Conservation (phyloP, 106 monocot species). For the Dioscorea zingiberensis region DNA sequence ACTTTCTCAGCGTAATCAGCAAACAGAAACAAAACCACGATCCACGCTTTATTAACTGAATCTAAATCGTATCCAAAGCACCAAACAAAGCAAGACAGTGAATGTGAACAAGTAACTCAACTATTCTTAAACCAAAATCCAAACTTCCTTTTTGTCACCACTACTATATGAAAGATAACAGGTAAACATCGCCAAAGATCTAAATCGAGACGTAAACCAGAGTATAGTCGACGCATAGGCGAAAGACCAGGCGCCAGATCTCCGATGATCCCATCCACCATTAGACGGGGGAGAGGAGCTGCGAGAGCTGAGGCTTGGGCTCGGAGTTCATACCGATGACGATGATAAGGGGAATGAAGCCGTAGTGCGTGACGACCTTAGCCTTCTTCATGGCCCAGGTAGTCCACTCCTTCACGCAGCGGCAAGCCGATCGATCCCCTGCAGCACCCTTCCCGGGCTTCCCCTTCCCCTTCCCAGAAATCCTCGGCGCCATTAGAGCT, state of each 20-base stretch:
- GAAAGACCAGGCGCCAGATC: too few relatives aligned
- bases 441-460: conserved; percentile 3
- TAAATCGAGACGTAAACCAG: not conserved
- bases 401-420: conserved; percentile 42
- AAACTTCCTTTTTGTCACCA: too few relatives aligned
- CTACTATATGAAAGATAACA: too few relatives aligned
- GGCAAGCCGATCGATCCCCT: not conserved
- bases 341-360: conserved; percentile 65
- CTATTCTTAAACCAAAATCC: too few relatives aligned
- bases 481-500: conserved; percentile 21
- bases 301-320: conserved; percentile 42
- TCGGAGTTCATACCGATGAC: conserved; percentile 63
- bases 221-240: not conserved
- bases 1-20: too few relatives aligned
- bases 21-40: too few relatives aligned
- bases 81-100: too few relatives aligned
- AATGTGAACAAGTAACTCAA: too few relatives aligned
- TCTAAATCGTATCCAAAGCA: too few relatives aligned
- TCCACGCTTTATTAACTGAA: too few relatives aligned
- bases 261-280: too few relatives aligned
- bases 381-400: conserved; percentile 69
- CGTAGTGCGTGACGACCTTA: conserved; percentile 57
- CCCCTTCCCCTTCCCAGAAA: conserved; percentile 24
- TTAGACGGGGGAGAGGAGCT: conserved; percentile 55
- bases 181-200: too few relatives aligned